phyloP scores from a whole-genome alignment of 2,329 filamentous ascomycete genomes.

The Venturia nashicola region DNA sequence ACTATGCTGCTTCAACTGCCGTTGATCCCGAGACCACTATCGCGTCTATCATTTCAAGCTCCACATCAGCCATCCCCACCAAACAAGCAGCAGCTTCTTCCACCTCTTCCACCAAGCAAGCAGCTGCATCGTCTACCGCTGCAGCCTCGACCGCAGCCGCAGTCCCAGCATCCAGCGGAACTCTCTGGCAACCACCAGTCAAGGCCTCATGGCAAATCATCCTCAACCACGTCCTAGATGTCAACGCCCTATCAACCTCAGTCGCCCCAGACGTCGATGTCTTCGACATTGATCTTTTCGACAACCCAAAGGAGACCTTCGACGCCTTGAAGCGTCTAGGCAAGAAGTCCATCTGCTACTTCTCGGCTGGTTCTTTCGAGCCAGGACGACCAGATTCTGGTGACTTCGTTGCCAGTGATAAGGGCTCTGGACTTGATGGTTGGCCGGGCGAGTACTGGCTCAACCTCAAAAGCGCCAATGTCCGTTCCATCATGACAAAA shows the following conservation, averaged over 20 bases:
- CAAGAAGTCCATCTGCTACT: constrained; percentile 44
- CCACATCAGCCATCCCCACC: background rate
- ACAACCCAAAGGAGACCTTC: constrained; percentile 2
- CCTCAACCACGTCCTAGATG: constrained; percentile 31
- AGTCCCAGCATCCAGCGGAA: background rate
- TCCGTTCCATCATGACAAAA: constrained; percentile 50
- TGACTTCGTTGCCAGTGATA: constrained; percentile 41
- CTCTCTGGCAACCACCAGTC: constrained; percentile 40
- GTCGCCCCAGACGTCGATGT: constrained; percentile 5
- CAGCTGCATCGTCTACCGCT: background rate
- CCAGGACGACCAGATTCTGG: constrained; percentile 45
- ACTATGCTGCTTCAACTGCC: background rate
- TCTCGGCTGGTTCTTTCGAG: constrained; percentile 60
- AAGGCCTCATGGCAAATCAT: constrained; percentile 51
- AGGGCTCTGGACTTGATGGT: constrained; percentile 46
- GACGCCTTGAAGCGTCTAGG: constrained; percentile 1
- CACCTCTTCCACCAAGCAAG: background rate
- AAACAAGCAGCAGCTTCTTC: background rate
- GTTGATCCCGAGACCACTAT: background rate
- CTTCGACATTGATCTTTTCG: constrained; percentile 8
- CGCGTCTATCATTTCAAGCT: background rate
- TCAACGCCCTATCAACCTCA: constrained; percentile 14
- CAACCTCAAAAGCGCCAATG: constrained; percentile 42
- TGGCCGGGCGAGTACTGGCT: constrained; percentile 61
- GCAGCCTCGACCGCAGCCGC: background rate